These are phyloP conservation scores for Ceratobasidium sp. DNA, from an alignment of 1,284 basidiomycete genomes.

Conservation along the genomic window DNA sequence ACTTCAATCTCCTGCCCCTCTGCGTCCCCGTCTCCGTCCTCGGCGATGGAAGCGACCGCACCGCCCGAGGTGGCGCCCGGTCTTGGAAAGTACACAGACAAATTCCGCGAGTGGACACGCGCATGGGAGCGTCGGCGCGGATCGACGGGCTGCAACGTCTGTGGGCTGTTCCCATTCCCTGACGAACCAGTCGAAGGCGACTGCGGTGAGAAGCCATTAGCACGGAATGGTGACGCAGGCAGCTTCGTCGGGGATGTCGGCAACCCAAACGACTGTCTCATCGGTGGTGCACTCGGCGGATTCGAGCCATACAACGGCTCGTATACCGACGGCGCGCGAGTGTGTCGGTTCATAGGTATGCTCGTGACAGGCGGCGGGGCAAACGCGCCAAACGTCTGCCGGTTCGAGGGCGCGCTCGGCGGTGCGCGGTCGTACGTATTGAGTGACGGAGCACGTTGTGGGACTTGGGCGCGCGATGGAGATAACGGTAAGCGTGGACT, in stretches of 20 bases:
- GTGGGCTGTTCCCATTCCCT: conserved; percentile 49
- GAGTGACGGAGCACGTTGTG: conserved; percentile 41
- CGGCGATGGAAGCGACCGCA: conserved; percentile 65
- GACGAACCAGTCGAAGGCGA: conserved; percentile 53
- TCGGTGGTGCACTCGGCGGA: conserved; percentile 32
- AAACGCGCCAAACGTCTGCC: conserved; percentile 49
- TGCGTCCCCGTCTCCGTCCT: conserved; percentile 64
- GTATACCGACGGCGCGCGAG: conserved; percentile 37
- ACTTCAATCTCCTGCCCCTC: conserved; percentile 63
- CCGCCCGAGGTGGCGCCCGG: conserved; percentile 63
- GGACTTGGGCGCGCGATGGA: conserved; percentile 47
- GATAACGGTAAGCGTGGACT: conserved; percentile 53
- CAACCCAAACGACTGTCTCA: conserved; percentile 15
- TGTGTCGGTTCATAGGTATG: conserved; percentile 31
- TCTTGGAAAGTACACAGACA: conserved; percentile 90
- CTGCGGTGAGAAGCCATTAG: conserved; percentile 55
- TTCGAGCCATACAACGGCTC: conserved; percentile 38
- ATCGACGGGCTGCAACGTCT: conserved; percentile 51
- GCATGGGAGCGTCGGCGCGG: conserved; percentile 67
- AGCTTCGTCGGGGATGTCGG: conserved; percentile 35
- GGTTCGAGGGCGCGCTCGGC: conserved; percentile 29
- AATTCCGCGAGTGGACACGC: conserved; percentile 87
- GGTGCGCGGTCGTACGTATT: conserved; percentile 16
- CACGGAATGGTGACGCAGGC: conserved; percentile 28
- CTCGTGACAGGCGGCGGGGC: conserved; percentile 17